These are phyloP conservation scores for Dissophora ornata DNA, from an alignment of 192 early-diverging fungal species.

Conservation along the genomic window DNA sequence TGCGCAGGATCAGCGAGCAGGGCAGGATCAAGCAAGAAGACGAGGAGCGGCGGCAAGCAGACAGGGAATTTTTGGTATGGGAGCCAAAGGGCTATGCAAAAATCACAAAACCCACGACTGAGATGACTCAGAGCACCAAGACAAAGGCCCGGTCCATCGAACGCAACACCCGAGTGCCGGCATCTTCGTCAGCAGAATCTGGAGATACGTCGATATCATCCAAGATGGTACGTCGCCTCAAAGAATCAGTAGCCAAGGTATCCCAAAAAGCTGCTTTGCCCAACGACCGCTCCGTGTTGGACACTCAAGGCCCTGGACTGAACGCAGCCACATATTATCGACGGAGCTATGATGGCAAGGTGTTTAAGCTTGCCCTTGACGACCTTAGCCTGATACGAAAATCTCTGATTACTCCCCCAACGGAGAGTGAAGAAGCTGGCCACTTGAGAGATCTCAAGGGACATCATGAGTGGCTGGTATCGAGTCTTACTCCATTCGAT, in stretches of 20 bases:
- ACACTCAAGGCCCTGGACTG: neutral
- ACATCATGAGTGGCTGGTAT: conserved; percentile 18
- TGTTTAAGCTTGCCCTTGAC: neutral
- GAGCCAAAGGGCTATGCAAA: conserved; percentile 50
- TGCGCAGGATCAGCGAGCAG: conserved; percentile 39
- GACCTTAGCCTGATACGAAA: conserved; percentile 27
- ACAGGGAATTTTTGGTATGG: conserved; percentile 37
- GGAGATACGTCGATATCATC: conserved; percentile 5
- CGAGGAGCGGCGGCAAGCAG: conserved; percentile 27
- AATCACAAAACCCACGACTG: neutral
- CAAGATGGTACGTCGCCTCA: conserved; percentile 19
- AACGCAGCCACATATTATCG: conserved; percentile 3
- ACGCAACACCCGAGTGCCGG: no score
- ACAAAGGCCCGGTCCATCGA: no score
- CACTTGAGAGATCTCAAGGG: conserved; percentile 6
- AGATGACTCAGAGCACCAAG: no score
- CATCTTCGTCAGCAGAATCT: no score
- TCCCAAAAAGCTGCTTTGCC: neutral
- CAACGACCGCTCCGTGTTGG: no score
- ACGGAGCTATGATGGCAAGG: conserved; percentile 12
- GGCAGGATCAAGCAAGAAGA: conserved; percentile 34
- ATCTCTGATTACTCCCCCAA: neutral
- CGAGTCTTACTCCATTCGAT: conserved; percentile 24
- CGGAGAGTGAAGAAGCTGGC: neutral
- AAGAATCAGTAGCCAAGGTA: neutral